Evolutionary conservation across 331 rosid species (phyloP), one percentile per base, ranked within the genome.

Genomic region (Telfairia occidentalis): DNA sequence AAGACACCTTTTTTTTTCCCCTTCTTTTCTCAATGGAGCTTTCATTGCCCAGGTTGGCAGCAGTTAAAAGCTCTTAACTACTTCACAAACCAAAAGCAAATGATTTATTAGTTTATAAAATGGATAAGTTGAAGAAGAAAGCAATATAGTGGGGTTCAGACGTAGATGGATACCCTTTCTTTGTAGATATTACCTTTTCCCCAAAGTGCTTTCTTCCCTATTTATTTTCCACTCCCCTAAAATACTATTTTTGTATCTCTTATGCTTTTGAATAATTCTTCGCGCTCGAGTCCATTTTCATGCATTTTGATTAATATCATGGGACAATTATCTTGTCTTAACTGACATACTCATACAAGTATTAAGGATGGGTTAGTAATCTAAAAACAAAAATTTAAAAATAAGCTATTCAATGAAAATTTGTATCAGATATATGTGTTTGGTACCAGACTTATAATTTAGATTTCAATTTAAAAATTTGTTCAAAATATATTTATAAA

Each of bases 1-100:
- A 37, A 45, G 12, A 38, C 29, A 11, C 29, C 35, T 6, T 43
- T 73, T 1, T n/a, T 9, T 23, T 8, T 9, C 10, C 29, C 5
- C 0, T 9, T 26, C 4, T 29, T 50, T 35, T 21, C 9, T 9
- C 43, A 76, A 69, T 58, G 71, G 81, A 81, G 67, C 76, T 78
- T 67, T 64, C 58, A 76, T 60, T 76, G 76, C 53, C 58, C 83
- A 76, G 81, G 86, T 83, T 80, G 89, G 86, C 83, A 78, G 67
- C 29, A 76, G 82, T 81, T 78, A 76, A 60, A 70, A 66, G 11
- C 73, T 23, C 73, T 70, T 70, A 70, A 70, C 75, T 45, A 70
- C 58, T 70, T 70, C 75, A 26, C 58, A 24, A 24, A 28, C 75
- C 8, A 70, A 70, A 70, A 70, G 8, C 55, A 45, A 26, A 45